These are phyloP conservation scores for Erigeron canadensis DNA, from an alignment of 129 eudicot genomes.

Conservation along the genomic window DNA sequence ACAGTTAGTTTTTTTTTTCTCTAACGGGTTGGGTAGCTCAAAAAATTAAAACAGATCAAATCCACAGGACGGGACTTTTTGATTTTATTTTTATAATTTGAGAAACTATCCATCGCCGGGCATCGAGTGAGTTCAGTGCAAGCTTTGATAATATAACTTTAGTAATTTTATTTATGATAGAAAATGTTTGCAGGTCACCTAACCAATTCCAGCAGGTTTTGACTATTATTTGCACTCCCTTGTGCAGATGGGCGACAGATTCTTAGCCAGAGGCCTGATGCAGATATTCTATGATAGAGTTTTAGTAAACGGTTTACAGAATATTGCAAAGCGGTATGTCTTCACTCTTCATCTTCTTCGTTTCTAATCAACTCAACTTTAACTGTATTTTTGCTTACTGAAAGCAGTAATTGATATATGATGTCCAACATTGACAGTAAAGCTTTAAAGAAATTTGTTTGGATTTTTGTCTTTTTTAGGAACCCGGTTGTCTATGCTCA, in stretches of 20 bases:
- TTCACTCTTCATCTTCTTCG: conserved; percentile 19
- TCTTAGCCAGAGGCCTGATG: conserved; percentile 59
- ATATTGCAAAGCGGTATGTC: conserved; percentile 68
- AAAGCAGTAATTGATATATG: background rate
- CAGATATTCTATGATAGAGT: conserved; percentile 71
- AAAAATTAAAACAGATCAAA: conserved; percentile 3
- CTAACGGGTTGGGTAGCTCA: background rate
- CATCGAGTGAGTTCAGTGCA: too few species aligned
- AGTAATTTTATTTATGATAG: too few species aligned
- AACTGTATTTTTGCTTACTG: background rate
- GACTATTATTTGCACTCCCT: background rate
- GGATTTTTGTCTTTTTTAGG: conserved; percentile 31
- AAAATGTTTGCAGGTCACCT: background rate
- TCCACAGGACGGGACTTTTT: background rate
- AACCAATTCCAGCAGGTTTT: background rate
- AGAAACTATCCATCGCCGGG: too few species aligned
- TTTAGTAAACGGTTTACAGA: conserved; percentile 61
- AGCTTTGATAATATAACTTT: too few species aligned
- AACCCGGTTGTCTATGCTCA: conserved; percentile 65
- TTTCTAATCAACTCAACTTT: background rate
- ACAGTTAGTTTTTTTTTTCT: too few species aligned
- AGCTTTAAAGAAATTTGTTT: conserved; percentile 17
- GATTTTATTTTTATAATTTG: too few species aligned
- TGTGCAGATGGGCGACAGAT: conserved; percentile 77
- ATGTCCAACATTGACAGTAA: background rate